Conservation (phyloP, 345 rosid genomes). For the Arabidopsis arenosa region DNA sequence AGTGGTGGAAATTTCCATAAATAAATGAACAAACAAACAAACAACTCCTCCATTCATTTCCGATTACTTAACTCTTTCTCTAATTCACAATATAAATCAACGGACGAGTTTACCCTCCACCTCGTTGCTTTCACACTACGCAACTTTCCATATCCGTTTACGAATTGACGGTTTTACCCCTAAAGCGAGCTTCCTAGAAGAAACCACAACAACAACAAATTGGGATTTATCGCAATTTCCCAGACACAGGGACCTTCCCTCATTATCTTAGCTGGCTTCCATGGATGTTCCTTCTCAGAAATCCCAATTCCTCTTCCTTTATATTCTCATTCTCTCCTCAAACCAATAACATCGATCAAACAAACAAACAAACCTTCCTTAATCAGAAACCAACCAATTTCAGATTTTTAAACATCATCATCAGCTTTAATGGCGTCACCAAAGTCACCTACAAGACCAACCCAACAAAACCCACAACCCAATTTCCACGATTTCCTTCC, state of each 20-base stretch:
- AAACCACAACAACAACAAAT: conserved; percentile 9
- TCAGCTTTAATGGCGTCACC: conserved; percentile 50
- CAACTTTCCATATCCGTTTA: neutral
- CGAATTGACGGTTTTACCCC: conserved; percentile 33
- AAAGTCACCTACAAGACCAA: conserved; percentile 35
- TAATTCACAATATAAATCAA: neutral
- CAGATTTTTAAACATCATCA: neutral
- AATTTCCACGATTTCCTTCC: conserved; percentile 75
- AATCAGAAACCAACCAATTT: neutral
- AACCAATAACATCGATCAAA: neutral
- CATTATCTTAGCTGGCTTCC: conserved; percentile 53
- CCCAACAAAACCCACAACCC: conserved; percentile 43
- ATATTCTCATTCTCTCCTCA: conserved; percentile 21
- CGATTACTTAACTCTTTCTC: neutral
- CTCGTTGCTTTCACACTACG: neutral
- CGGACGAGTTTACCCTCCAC: conserved; percentile 31
- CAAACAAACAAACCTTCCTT: neutral
- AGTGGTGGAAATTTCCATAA: conserved; percentile 21
- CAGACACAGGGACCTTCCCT: conserved; percentile 29
- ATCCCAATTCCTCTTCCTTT: conserved; percentile 38
- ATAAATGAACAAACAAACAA: neutral
- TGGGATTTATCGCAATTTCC: neutral
- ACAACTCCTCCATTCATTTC: neutral
- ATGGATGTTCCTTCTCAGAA: conserved; percentile 60
- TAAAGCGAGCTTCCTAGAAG: conserved; percentile 49